Percentiles rank a stretch among this genome's conserved stretches.
Conservation (phyloP, 148 eudicot species). For the Linanthus parryae region DNA sequence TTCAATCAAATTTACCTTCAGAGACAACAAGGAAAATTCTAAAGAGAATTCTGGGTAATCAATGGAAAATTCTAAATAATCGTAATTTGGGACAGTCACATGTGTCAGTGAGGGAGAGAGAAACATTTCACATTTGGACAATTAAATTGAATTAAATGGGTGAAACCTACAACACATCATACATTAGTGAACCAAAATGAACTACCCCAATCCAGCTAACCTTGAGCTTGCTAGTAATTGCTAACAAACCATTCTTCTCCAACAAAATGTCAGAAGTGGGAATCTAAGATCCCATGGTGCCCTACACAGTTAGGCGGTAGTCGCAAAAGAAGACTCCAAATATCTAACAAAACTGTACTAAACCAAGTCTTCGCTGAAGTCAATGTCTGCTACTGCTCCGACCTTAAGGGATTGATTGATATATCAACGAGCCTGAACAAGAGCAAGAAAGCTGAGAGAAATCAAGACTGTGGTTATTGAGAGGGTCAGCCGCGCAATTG, state of each 20-base stretch:
- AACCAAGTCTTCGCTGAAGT: conserved; percentile 5
- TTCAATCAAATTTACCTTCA: too few relatives aligned
- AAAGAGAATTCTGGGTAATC: too few relatives aligned
- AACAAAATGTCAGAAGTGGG: not conserved
- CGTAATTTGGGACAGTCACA: too few relatives aligned
- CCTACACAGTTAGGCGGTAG: not conserved
- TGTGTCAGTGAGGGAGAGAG: too few relatives aligned
- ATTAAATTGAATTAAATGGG: not conserved
- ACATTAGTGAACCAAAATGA: not conserved
- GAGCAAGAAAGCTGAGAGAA: not conserved
- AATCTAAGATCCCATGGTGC: not conserved
- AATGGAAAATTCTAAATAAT: too few relatives aligned
- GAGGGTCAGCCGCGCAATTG: conserved; percentile 6
- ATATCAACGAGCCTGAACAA: conserved; percentile 1
- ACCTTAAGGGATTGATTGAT: conserved; percentile 3
- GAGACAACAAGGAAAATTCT: too few relatives aligned
- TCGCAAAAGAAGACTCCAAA: conserved; percentile 8
- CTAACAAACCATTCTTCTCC: not conserved
- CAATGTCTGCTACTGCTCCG: not conserved
- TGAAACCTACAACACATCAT: too few relatives aligned
- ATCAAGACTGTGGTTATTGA: not conserved
- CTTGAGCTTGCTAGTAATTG: not conserved
- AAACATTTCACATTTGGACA: not conserved
- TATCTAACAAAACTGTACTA: conserved; percentile 16
- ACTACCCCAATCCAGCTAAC: not conserved